Conservation (phyloP, 139 green algal species). For the Chloropicon primus region DNA sequence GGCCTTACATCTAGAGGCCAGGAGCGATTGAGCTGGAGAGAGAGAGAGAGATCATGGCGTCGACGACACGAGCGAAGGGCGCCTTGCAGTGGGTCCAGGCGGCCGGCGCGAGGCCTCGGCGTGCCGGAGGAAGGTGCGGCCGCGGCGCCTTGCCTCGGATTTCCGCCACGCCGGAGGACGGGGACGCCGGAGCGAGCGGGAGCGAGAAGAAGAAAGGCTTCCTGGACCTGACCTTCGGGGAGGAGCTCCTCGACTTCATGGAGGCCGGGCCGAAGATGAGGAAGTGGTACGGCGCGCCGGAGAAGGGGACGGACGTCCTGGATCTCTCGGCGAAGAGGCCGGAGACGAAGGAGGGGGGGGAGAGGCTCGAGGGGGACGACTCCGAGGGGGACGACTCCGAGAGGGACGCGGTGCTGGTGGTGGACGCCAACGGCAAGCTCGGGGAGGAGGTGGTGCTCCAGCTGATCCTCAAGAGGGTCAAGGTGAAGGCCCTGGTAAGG, state of each 20-base stretch:
- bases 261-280: constrained; percentile 28
- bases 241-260: constrained; percentile 25
- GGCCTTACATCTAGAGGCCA: no score
- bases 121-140: not conserved
- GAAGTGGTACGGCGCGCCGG: constrained; percentile 31
- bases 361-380: constrained; percentile 5
- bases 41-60: no score
- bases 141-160: not conserved
- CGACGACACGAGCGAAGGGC: no score
- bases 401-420: constrained; percentile 34
- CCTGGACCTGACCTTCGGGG: constrained; percentile 6
- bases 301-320: constrained; percentile 12
- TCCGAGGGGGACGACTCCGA: not conserved
- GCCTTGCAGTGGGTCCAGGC: no score
- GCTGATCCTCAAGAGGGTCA: constrained; percentile 42
- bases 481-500: constrained; percentile 22
- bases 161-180: not conserved
- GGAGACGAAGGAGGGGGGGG: not conserved
- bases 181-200: not conserved
- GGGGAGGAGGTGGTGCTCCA: constrained; percentile 49
- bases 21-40: no score
- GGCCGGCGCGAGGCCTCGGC: no score
- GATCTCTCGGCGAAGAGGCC: constrained; percentile 4
- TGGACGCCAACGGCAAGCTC: constrained; percentile 32
- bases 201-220: not conserved